Evolutionary conservation across 1,139 yeast species (phyloP), one percentile per base, ranked within the genome.

Genomic region (Candida frijolesensis): DNA sequence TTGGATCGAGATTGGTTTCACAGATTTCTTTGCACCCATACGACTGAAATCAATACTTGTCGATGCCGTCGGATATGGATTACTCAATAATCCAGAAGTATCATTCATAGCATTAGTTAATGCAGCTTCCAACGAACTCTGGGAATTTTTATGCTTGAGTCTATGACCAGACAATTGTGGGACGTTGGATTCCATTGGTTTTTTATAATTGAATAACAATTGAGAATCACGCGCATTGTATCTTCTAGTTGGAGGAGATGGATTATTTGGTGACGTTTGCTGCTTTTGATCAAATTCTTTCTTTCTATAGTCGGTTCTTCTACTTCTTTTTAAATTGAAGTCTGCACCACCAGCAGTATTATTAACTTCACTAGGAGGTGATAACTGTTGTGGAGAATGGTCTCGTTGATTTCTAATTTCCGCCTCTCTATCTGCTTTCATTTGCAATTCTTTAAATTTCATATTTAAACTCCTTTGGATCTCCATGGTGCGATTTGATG

Each of bases 231-330:
- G 53, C 10, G 60, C 57, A 48, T 61, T 61, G 22, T 52, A 51
- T 25, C 47, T 54, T 41, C 52, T 44, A 47, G 41, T 41, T 30
- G 51, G 19, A 44, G 54, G 37, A 14, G 46, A 15, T 35, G 55
- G 48, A 38, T 37, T 22, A 4, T 35, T 12, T 9, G 44, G 47
- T 8, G 39, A 27, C 3, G 25, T n/a, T 11, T 30, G 8, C 15
- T 25, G 32, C 33, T 29, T 19, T 19, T 45, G 32, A 14, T 45
- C 45, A 14, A 34, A 32, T 35, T 48, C 45, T 34, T 63, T 65
- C 46, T 74, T 74, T 42, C 76, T 60, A 56, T 76, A 75, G 56
- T 75, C 78, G 2, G 72, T 67, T 50, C 80, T 62, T 54, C 80
- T 67, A 52, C 78, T 71, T 51, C 81, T 60, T 48, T 67, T 69